phyloP scores from a whole-genome alignment of 2,329 filamentous ascomycete species.

The Aspergillus uvarum region DNA sequence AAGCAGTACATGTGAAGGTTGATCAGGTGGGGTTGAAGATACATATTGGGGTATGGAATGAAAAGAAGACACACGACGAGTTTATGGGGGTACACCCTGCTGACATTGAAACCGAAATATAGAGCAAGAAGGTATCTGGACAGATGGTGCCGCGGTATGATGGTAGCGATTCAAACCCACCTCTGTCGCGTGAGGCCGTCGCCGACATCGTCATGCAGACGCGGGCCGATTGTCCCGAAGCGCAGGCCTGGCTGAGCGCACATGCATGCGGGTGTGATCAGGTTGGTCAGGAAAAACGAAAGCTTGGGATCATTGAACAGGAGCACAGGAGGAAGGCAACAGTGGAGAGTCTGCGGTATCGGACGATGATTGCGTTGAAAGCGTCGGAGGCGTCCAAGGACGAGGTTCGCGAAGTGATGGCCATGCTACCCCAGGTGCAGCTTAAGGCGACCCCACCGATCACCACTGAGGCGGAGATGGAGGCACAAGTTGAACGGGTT shows the following conservation, averaged over 20 bases:
- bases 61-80: background rate
- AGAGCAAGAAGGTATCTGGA: background rate
- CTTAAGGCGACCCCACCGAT: background rate
- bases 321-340: slow-evolving; percentile 13
- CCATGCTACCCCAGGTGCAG: background rate
- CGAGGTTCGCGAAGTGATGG: slow-evolving; percentile 5
- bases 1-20: background rate
- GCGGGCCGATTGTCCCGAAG: slow-evolving; percentile 19
- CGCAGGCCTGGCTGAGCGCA: slow-evolving; percentile 22
- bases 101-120: background rate
- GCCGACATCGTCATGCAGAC: slow-evolving; percentile 18
- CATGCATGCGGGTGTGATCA: slow-evolving; percentile 12
- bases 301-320: slow-evolving; percentile 6
- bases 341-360: slow-evolving; percentile 8
- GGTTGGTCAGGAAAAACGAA: slow-evolving; percentile 6
- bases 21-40: slow-evolving; percentile 4
- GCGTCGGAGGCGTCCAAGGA: slow-evolving; percentile 5
- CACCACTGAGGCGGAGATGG: slow-evolving; percentile 1
- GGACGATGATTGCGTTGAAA: slow-evolving; percentile 6
- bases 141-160: slow-evolving; percentile 8
- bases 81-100: background rate
- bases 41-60: background rate
- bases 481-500: slow-evolving; percentile 5
- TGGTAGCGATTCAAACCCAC: background rate
- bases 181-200: slow-evolving; percentile 20